These are phyloP conservation scores for Athelia sp. DNA, from an alignment of 1,284 basidiomycete species.

Conservation along the genomic window DNA sequence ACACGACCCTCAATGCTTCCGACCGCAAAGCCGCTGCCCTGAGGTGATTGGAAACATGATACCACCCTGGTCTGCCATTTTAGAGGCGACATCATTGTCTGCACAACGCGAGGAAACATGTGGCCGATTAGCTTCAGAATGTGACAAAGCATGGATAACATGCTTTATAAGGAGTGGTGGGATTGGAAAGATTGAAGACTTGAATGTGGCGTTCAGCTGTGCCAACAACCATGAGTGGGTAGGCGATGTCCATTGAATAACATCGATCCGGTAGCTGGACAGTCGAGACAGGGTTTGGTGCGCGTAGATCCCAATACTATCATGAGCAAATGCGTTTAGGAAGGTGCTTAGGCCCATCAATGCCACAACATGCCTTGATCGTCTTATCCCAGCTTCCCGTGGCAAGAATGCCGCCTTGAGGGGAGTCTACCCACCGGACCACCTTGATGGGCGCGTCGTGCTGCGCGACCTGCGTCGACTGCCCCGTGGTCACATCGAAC, in stretches of 20 bases:
- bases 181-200: constrained; percentile 84
- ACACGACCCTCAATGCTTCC: constrained; percentile 96
- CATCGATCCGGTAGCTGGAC: constrained; percentile 86
- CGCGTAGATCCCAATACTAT: constrained; percentile 90
- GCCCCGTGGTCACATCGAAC: constrained; percentile 73
- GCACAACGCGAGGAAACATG: constrained; percentile 6
- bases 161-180: constrained; percentile 73
- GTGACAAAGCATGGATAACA: constrained; percentile 9
- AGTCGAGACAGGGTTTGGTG: constrained; percentile 67
- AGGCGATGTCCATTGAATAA: constrained; percentile 83
- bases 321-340: not conserved
- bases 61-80: constrained; percentile 95
- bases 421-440: constrained; percentile 68
- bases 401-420: constrained; percentile 63
- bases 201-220: constrained; percentile 90
- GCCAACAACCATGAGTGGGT: constrained; percentile 90
- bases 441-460: constrained; percentile 78
- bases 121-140: too few species aligned
- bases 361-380: constrained; percentile 51
- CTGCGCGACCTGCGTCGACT: constrained; percentile 66
- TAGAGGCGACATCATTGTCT: constrained; percentile 80
- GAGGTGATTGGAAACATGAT: constrained; percentile 73
- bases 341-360: not conserved
- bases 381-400: constrained; percentile 91
- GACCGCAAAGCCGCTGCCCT: constrained; percentile 80